Evolutionary conservation across 2,329 filamentous ascomycete genomes (phyloP).

Genomic region (Talaromyces sp.): DNA sequence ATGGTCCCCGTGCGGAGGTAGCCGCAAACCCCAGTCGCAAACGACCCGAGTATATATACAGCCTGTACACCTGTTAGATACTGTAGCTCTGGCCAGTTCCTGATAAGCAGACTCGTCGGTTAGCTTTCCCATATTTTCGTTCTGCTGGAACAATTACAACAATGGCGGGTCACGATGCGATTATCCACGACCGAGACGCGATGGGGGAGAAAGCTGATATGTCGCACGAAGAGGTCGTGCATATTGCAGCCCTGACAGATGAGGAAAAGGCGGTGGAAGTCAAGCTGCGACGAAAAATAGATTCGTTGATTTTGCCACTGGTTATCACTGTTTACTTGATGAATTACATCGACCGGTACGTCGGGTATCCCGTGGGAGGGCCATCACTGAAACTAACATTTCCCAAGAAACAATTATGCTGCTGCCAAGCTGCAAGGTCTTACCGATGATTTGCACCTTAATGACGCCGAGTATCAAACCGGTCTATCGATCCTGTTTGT

Average conservation of each 20-base stretch:
- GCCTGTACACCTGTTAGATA: not conserved
- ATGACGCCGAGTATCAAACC: conserved; percentile 35
- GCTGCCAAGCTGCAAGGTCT: conserved; percentile 42
- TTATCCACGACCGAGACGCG: conserved; percentile 13
- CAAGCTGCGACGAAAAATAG: conserved; percentile 34
- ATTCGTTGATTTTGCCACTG: conserved; percentile 36
- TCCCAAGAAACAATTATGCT: conserved; percentile 43
- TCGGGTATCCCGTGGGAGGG: not conserved
- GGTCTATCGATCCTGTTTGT: conserved; percentile 43
- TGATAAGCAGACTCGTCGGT: not conserved
- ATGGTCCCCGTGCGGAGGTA: not conserved
- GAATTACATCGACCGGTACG: conserved; percentile 43
- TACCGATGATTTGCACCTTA: conserved; percentile 31
- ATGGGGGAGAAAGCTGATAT: conserved; percentile 20
- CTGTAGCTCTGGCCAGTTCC: not conserved
- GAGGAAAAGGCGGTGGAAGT: conserved; percentile 34
- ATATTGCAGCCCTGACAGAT: conserved; percentile 15
- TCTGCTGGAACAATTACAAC: not conserved
- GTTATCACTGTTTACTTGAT: conserved; percentile 40
- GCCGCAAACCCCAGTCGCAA: not conserved
- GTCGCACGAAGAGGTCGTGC: conserved; percentile 31
- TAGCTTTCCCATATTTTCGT: not conserved
- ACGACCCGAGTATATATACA: not conserved
- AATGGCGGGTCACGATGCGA: conserved; percentile 1
- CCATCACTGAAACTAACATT: not conserved